Percentiles rank a stretch among this genome's conserved stretches.
Conservation (phyloP, 129 eudicot genomes). For the Artemisia tridentata region DNA sequence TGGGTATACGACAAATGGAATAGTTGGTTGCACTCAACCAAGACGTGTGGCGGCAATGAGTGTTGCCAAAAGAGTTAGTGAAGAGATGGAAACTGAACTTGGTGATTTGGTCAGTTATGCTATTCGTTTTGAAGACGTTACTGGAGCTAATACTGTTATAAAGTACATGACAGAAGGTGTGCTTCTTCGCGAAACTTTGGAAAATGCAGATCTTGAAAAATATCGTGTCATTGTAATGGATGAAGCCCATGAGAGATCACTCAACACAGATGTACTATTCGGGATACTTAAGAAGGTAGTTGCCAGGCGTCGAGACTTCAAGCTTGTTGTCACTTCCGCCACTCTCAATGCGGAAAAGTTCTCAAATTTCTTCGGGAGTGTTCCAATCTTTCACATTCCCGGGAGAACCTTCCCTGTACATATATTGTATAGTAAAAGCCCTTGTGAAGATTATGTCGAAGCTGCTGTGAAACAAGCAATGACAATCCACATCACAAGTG, state of each 20-base stretch:
- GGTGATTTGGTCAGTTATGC: slow-evolving; percentile 66
- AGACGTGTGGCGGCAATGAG: slow-evolving; percentile 83
- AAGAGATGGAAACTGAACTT: slow-evolving; percentile 66
- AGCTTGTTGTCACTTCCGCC: slow-evolving; percentile 67
- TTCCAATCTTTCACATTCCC: slow-evolving; percentile 62
- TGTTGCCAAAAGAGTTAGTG: slow-evolving; percentile 67
- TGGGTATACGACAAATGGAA: slow-evolving; percentile 54
- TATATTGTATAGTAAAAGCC: slow-evolving; percentile 51
- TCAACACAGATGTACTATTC: slow-evolving; percentile 58
- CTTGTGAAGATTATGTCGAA: slow-evolving; percentile 72
- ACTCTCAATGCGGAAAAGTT: slow-evolving; percentile 63
- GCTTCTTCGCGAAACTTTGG: slow-evolving; percentile 60
- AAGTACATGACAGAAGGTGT: slow-evolving; percentile 80
- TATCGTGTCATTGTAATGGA: slow-evolving; percentile 77
- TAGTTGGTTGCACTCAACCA: slow-evolving; percentile 77
- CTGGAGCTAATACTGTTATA: slow-evolving; percentile 52
- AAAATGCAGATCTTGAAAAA: slow-evolving; percentile 67
- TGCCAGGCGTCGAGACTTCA: slow-evolving; percentile 65
- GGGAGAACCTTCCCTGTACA: slow-evolving; percentile 65
- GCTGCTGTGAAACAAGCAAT: slow-evolving; percentile 70
- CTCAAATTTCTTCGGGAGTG: slow-evolving; percentile 63
- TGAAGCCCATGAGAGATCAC: slow-evolving; percentile 71
- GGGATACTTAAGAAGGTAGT: slow-evolving; percentile 68
- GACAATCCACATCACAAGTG: slow-evolving; percentile 57
- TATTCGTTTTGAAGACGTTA: slow-evolving; percentile 64